Evolutionary conservation across 202 grass and related monocot genomes (phyloP).

Genomic region (Carex arenaria): DNA sequence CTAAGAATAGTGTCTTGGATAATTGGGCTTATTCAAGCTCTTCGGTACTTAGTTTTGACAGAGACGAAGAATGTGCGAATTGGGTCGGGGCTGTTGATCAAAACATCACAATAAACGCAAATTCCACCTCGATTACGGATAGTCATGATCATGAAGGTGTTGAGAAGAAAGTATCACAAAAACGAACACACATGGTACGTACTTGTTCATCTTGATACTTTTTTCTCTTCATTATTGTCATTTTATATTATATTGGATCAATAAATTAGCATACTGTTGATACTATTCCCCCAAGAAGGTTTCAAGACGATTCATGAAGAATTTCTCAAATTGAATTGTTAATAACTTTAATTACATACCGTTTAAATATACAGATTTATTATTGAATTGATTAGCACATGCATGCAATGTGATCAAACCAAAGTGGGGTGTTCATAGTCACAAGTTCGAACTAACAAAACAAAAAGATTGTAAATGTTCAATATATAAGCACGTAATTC

Average conservation of each 20-base stretch:
- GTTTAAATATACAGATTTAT: too few species aligned
- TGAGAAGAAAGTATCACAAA: conserved; percentile 6
- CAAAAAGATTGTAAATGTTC: too few species aligned
- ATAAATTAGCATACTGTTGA: background rate
- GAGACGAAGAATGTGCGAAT: conserved; percentile 48
- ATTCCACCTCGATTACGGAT: conserved; percentile 8
- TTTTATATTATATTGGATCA: background rate
- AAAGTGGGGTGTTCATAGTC: too few species aligned
- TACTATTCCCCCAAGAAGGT: background rate
- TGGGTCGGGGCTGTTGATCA: conserved; percentile 51
- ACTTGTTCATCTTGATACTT: background rate
- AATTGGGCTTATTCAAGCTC: conserved; percentile 58
- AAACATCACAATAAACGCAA: background rate
- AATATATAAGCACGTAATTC: background rate
- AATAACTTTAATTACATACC: background rate
- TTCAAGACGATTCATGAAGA: background rate
- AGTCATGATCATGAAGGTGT: conserved; percentile 27
- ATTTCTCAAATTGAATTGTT: background rate
- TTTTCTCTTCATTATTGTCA: background rate
- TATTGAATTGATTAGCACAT: too few species aligned
- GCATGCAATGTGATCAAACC: too few species aligned
- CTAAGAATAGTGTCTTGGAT: conserved; percentile 18
- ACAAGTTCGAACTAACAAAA: too few species aligned
- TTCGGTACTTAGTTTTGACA: conserved; percentile 84
- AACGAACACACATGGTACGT: conserved; percentile 8